phyloP scores from a whole-genome alignment of 768 basidiomycete species.

The Dentipellis sp. region DNA sequence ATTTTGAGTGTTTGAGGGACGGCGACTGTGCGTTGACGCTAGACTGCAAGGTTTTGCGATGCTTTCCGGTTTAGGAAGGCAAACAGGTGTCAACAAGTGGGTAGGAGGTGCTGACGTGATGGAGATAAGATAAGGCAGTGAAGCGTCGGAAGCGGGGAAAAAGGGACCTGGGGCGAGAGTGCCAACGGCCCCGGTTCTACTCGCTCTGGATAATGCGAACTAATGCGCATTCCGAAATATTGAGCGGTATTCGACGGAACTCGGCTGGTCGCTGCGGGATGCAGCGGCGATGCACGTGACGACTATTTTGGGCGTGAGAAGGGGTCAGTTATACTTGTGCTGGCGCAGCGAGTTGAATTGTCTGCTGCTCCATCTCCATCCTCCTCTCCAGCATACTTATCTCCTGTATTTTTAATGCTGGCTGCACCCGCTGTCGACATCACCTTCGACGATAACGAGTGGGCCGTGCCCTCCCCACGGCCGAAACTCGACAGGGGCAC shows the following conservation, averaged over 20 bases:
- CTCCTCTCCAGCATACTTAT: background rate
- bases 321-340: background rate
- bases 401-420: slow-evolving; percentile 33
- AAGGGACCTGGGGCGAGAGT: background rate
- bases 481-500: slow-evolving; percentile 45
- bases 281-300: background rate
- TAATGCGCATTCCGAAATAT: background rate
- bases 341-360: background rate
- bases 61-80: slow-evolving; percentile 6
- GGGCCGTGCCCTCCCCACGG: slow-evolving; percentile 43
- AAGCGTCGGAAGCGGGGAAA: too few species aligned
- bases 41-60: background rate
- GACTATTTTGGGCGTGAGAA: background rate
- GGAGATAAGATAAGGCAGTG: background rate
- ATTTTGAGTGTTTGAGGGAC: slow-evolving; percentile 39
- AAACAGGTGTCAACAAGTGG: slow-evolving; percentile 12
- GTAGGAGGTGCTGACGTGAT: background rate
- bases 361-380: background rate
- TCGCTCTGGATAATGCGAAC: too few species aligned
- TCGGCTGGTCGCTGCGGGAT: too few species aligned
- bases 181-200: background rate
- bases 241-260: background rate
- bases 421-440: slow-evolving; percentile 51
- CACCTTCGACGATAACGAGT: slow-evolving; percentile 58
- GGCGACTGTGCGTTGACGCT: slow-evolving; percentile 10